Evolutionary conservation across 2,329 filamentous ascomycete genomes (phyloP), one percentile per base, ranked within the genome.

Genomic region (Aspergillus transmontanensis): DNA sequence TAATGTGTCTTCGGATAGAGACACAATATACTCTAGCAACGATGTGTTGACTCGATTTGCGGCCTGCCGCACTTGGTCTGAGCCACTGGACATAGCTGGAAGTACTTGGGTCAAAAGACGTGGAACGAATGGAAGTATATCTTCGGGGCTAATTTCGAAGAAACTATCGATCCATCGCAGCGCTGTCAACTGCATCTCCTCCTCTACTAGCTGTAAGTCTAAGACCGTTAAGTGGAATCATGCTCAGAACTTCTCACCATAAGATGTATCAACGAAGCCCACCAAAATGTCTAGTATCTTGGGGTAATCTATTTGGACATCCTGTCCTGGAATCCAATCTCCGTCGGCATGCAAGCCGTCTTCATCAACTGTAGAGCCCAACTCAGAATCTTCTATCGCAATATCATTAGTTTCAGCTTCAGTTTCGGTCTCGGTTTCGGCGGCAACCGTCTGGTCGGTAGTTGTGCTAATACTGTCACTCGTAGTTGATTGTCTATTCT

Each of bases 291-390:
- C 92, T 55, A 99, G 81, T 41, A 99, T 96, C 68, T 90, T 92
- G 64, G 92, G 89, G 78, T 97, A 92, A 77, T 98, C 94, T 65
- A 99, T 92, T 63, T 96, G 90, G 9, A 97, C 93, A 76, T 99
- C 95, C 78, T 99, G 95, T 1, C 96, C 95, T 0, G 96, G 96
- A 53, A 98, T 90, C 93, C 94, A 99, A 74, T 98, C 95, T 64
- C 94, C 94, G 70, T 97, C 94, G 51, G 86, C 88, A 65, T 87
- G 89, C 19, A 84, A 80, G 21, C 79, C 80, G 26, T 84, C 83
- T 16, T 86, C 85, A 30, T 88, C 80, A 64, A 86, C 85, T 5
- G 76, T 75, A 36, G 69, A 72, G 3, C 74, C 78, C 11, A 80
- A 79, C 39, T 76, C 81, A 2, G 79, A 81, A 61, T 84, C 81